Evolutionary conservation across 805 yeast species (phyloP), one percentile per base, ranked within the genome.

Genomic region (Candida adriatica): DNA sequence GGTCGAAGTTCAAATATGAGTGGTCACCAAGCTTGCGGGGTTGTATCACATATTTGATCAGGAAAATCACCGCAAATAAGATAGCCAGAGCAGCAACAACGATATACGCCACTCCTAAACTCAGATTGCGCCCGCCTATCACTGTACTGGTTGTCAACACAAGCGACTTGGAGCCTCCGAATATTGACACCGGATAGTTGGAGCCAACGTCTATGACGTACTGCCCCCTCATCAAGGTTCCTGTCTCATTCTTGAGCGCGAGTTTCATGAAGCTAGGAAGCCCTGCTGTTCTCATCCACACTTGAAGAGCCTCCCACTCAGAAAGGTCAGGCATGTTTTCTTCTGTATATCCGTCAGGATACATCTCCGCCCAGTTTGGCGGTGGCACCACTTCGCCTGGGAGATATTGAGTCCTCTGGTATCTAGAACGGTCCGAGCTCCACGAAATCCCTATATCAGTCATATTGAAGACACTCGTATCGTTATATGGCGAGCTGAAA

Each of bases 201-300:
- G 81, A 57, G 8, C 65, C 85, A 38, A 90, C 70, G 30, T 68
- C 67, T 26, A 87, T 59, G 37, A 68, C 64, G 55, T 90, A 92
- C 8, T 73, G 71, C 4, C 97, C 97, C 8, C 70, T 61, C 1
- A 53, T 40, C 38, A 90, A 56, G 2, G 70, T 49, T 1, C 62
- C 62, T 3, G 73, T 63, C 37, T 75, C 79, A 58, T 85, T 88
- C 45, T 81, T 75, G 27, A 80, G 69, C 25, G 87, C 88, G 16
- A 51, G 28, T 53, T 92, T 90, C 66, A 81, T 76, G 51, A 92
- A 90, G 9, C 80, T 74, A 17, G 97, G 94, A 41, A 90, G 64
- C 0, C 94, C 96, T 0, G 97, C 95, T 1, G 96, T 87, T 49
- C 94, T 75, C 96, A 90, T 90, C 98, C 98, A 90, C 56, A 87